Evolutionary conservation across 1,139 yeast species (phyloP), one percentile per base, ranked within the genome.

Genomic region (Zygotorulaspora mrakii): DNA sequence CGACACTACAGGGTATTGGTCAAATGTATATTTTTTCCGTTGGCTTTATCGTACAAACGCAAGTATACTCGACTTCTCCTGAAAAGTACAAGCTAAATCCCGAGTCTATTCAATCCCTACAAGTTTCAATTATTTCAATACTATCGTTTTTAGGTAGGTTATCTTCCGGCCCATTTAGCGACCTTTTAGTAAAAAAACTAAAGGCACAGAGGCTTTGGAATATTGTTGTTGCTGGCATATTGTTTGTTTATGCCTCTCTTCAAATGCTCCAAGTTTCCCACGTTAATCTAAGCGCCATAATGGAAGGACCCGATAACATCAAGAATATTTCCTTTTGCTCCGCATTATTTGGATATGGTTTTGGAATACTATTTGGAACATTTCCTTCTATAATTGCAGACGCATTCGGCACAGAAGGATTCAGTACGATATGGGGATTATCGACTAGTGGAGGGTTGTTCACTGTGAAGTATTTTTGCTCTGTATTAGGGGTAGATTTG

Each of bases 321-420:
- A 68, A 1, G 63, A 70, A 17, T 57, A 63, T 45, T 53, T 77
- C 75, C 57, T 32, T 73, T 1, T 69, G 81, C n/a, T 81, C 91
- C 0, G 64, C 74, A 22, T 58, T 77, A 4, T 74, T 80, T 39
- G 95, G 95, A 0, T 67, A 73, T 33, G 79, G 87, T n/a, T 87
- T 85, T 63, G 96, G 96, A 1, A 71, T 82, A 37, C 69, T 82
- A 38, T 86, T 82, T 60, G 91, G 95, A 1, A 73, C 87, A 5
- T 83, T 78, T 59, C 95, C 95, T 0, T 82, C 91, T 1, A 76
- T 85, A 17, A 69, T 84, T 20, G 79, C 91, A 1, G 95, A 87
- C 51, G 67, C 77, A 10, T 86, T 85, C 65, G 89, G 89, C 17
- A 74, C 86, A 55, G 69, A 68, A 12, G 73, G 79, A 27, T 85